Conservation (phyloP, 257 asterid species). For the Solanum etuberosum region DNA sequence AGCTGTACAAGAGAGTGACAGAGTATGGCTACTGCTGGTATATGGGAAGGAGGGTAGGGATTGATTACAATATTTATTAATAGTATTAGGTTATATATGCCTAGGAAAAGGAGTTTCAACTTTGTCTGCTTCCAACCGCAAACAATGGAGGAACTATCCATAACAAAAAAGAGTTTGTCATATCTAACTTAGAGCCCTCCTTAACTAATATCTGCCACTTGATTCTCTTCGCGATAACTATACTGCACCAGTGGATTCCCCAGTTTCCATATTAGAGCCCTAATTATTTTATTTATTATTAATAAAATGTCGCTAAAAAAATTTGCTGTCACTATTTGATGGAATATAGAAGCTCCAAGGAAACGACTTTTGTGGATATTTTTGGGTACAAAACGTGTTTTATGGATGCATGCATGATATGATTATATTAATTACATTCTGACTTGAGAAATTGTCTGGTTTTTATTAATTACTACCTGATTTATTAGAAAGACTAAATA, state of each 20-base stretch:
- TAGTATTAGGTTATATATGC: background rate
- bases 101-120: background rate
- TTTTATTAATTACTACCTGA: background rate
- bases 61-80: no score
- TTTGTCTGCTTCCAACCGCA: background rate
- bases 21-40: background rate
- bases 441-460: background rate
- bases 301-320: no score
- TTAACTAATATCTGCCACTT: no score
- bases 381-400: background rate
- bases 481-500: background rate
- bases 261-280: no score
- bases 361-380: background rate
- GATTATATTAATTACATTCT: background rate
- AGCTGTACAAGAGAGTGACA: background rate
- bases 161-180: background rate
- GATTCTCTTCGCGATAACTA: no score
- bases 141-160: background rate
- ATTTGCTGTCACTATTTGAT: background rate
- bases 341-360: background rate
- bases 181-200: no score
- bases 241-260: no score
- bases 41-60: no score
- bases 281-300: no score
- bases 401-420: background rate